Base-by-base conservation (phyloP, 73 alveolate genomes). In the Blepharisma japonicum region DNA sequence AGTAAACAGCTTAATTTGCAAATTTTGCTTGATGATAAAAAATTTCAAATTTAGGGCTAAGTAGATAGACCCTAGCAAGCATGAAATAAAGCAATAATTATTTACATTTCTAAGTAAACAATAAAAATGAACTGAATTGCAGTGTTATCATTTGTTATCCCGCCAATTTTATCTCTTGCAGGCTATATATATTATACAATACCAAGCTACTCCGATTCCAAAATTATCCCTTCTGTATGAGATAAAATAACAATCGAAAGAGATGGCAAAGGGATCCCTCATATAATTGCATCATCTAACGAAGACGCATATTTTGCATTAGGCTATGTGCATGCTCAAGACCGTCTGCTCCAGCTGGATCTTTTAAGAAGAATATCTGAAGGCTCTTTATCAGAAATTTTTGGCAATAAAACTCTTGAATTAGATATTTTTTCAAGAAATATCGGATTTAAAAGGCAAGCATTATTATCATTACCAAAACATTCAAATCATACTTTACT, bases 281-380 rank as follows among this genome's bases (percentile, higher is more conserved):
- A 93, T 72, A 84, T 93, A 45, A 82, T 51, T 71, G 97, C 98
- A 21, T 82, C 86, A 53, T 77, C 83, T 55, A 86, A 86, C 68
- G 70, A 79, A 77, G 92, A 77, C 72, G 94, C 96, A 9, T 71
- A 53, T 68, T 91, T 82, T 71, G 94, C 91, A 7, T 54, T 86
- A 25, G 98, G 98, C 8, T 87, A 85, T 39, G 82, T 82, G 55
- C 96, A 90, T 71, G 97, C 96, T 53, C 86, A 91, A 79, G 97
- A 94, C 56, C 82, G 98, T 45, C 67, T 88, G 48, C 91, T 94
- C 91, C 84, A 89, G 54, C 50, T 94, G 47, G 97, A 94, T 78
- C 55, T 77, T 7, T 77, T 83, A 27, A 80, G 98, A 25, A 83
- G 95, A 46, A 42, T 86, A 6, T 27, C 88, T 23, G 54, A 83